phyloP scores from a whole-genome alignment of 83 land plant species.

The Picea mariana region DNA sequence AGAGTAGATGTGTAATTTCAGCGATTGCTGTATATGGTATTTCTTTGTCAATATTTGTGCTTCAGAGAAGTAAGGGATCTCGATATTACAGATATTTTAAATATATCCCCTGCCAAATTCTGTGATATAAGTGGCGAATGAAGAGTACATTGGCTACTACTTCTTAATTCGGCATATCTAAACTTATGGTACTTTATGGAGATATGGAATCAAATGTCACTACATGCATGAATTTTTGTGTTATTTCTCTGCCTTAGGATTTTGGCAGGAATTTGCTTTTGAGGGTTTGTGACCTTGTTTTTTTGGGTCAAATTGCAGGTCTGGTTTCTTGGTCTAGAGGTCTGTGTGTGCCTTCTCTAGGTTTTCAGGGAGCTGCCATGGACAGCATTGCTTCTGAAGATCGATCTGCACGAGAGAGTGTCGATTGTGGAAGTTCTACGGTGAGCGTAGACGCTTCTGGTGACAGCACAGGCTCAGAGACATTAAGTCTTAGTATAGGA shows the following conservation, averaged over 20 bases:
- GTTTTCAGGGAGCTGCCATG: slow-evolving; percentile 4
- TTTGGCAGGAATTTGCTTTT: not conserved
- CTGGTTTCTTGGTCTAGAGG: slow-evolving; percentile 6
- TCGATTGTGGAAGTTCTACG: slow-evolving; percentile 15
- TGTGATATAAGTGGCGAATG: not conserved
- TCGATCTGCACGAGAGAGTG: slow-evolving; percentile 15
- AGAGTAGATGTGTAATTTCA: not conserved
- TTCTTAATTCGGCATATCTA: not conserved
- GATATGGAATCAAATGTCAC: not conserved
- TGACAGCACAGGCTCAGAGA: slow-evolving; percentile 11
- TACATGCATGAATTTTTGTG: not conserved
- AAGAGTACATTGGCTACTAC: not conserved
- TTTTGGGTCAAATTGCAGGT: slow-evolving; percentile 1
- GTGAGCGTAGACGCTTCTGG: slow-evolving; percentile 4
- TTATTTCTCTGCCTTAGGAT: not conserved
- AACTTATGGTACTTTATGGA: not conserved
- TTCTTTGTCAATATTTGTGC: not conserved
- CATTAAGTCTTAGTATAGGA: not conserved
- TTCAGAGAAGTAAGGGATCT: not conserved
- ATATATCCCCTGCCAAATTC: too few relatives aligned
- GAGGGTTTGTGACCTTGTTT: slow-evolving; percentile 1
- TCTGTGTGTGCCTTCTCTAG: slow-evolving; percentile 11
- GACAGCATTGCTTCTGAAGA: slow-evolving; percentile 10
- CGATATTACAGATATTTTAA: too few relatives aligned
- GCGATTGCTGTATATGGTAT: not conserved